Conservation (phyloP, 768 basidiomycete species). For the Leccinum fibrillosum region DNA sequence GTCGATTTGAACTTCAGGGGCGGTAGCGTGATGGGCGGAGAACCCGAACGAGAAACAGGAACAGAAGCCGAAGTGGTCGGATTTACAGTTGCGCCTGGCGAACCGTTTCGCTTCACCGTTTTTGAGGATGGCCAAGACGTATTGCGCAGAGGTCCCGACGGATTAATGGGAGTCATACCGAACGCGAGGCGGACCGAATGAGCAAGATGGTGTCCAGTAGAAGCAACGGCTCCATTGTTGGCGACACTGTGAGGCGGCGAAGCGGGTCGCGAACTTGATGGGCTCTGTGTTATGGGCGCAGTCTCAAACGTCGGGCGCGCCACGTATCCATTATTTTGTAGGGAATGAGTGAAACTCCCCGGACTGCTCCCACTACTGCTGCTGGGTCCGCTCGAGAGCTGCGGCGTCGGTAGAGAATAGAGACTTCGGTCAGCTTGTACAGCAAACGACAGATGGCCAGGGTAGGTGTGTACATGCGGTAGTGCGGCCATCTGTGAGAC, state of each 20-base stretch:
- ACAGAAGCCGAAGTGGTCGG: slow-evolving; percentile 24
- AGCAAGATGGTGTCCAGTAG: slow-evolving; percentile 64
- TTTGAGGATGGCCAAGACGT: slow-evolving; percentile 37
- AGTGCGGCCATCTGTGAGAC: slow-evolving; percentile 25
- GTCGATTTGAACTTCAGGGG: slow-evolving; percentile 53
- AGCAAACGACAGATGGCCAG: slow-evolving; percentile 29
- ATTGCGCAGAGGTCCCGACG: slow-evolving; percentile 32
- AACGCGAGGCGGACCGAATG: slow-evolving; percentile 86
- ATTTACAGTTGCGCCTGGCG: slow-evolving; percentile 4
- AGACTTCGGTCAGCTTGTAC: slow-evolving; percentile 23
- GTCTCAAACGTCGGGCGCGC: slow-evolving; percentile 25
- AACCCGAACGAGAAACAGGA: slow-evolving; percentile 60
- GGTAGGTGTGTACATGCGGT: slow-evolving; percentile 33
- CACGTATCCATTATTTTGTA: slow-evolving; percentile 15
- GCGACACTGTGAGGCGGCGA: slow-evolving; percentile 46
- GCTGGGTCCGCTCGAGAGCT: slow-evolving; percentile 62
- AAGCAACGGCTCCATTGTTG: slow-evolving; percentile 24
- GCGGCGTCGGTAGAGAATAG: slow-evolving; percentile 50
- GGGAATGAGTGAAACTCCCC: slow-evolving; percentile 44
- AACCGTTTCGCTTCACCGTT: slow-evolving; percentile 9
- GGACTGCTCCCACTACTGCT: slow-evolving; percentile 62
- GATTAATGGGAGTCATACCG: slow-evolving; percentile 83
- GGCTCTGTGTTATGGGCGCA: slow-evolving; percentile 38
- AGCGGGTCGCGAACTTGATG: slow-evolving; percentile 57
- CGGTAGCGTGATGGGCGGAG: slow-evolving; percentile 70